phyloP scores from a whole-genome alignment of 2,329 filamentous ascomycete genomes.

The Onygenales sp. region DNA sequence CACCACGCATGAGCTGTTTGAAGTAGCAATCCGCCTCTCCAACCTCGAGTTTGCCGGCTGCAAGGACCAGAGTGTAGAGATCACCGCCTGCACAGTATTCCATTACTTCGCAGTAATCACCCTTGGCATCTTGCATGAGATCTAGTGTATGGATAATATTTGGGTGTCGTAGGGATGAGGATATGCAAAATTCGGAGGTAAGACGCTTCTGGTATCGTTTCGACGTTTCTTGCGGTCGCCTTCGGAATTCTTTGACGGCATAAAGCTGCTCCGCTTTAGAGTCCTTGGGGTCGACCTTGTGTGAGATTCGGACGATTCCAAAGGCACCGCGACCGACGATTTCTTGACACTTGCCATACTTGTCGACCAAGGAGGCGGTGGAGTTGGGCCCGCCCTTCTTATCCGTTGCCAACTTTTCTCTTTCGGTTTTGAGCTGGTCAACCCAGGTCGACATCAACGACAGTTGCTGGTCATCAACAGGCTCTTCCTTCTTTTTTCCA shows the following conservation, averaged over 20 bases:
- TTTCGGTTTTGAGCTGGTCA: conserved; percentile 81
- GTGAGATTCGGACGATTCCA: conserved; percentile 92
- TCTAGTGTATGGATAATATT: conserved; percentile 98
- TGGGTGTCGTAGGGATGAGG: conserved; percentile 87
- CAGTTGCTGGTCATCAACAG: conserved; percentile 57
- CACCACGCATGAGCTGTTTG: conserved; percentile 97
- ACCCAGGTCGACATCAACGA: conserved; percentile 95
- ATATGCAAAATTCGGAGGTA: conserved; percentile 97
- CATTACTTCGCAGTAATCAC: conserved; percentile 98
- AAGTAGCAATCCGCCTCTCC: conserved; percentile 95
- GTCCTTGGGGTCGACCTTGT: conserved; percentile 81
- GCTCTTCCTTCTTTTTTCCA: conserved; percentile 65
- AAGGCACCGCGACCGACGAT: conserved; percentile 93
- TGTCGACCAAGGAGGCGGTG: conserved; percentile 75
- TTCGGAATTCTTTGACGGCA: conserved; percentile 95
- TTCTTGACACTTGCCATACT: conserved; percentile 98
- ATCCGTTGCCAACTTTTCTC: conserved; percentile 63
- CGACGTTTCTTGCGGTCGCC: conserved; percentile 83
- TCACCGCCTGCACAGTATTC: conserved; percentile 97
- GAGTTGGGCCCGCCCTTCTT: conserved; percentile 67
- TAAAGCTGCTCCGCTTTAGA: conserved; percentile 76
- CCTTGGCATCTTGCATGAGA: conserved; percentile 88
- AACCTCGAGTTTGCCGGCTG: conserved; percentile 80
- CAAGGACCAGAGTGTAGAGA: conserved; percentile 83
- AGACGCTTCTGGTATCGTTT: conserved; percentile 98